Conservation (phyloP, 352 stramenopile species). For the Globisporangium takayamanum region DNA sequence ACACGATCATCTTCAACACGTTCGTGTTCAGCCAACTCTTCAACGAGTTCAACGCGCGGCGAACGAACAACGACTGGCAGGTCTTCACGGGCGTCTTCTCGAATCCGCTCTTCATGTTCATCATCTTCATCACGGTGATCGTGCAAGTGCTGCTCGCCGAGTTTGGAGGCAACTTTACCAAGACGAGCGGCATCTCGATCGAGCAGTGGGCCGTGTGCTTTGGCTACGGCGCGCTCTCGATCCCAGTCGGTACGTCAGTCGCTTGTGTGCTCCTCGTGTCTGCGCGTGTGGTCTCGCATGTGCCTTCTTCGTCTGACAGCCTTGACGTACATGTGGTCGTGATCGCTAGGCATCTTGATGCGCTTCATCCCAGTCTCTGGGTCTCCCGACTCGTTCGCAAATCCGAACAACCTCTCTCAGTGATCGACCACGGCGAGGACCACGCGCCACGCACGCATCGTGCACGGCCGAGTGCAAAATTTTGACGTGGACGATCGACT, state of each 20-base stretch:
- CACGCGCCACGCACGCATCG: background rate
- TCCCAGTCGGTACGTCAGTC: conserved; percentile 54
- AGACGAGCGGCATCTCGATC: conserved; percentile 63
- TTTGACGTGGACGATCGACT: conserved; percentile 6
- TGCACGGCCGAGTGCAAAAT: conserved; percentile 3
- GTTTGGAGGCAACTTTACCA: conserved; percentile 89
- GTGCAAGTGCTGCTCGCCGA: conserved; percentile 95
- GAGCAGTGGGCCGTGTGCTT: conserved; percentile 58
- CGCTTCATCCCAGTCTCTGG: conserved; percentile 65
- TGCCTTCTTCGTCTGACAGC: background rate
- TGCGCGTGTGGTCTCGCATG: too few relatives aligned
- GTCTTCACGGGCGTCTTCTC: conserved; percentile 89
- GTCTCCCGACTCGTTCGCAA: conserved; percentile 56
- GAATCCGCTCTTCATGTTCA: conserved; percentile 92
- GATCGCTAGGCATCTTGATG: conserved; percentile 53
- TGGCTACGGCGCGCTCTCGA: conserved; percentile 46
- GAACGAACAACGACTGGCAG: conserved; percentile 94
- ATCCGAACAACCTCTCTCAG: conserved; percentile 63
- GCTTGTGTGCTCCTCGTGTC: too few relatives aligned
- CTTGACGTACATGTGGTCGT: background rate
- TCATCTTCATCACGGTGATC: conserved; percentile 90
- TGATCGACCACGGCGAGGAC: conserved; percentile 10
- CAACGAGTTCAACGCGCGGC: conserved; percentile 79
- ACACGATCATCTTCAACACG: conserved; percentile 97
- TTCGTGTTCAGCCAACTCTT: conserved; percentile 97